phyloP scores from a whole-genome alignment of 202 grass and related monocot species.

The Zoysia matrella region DNA sequence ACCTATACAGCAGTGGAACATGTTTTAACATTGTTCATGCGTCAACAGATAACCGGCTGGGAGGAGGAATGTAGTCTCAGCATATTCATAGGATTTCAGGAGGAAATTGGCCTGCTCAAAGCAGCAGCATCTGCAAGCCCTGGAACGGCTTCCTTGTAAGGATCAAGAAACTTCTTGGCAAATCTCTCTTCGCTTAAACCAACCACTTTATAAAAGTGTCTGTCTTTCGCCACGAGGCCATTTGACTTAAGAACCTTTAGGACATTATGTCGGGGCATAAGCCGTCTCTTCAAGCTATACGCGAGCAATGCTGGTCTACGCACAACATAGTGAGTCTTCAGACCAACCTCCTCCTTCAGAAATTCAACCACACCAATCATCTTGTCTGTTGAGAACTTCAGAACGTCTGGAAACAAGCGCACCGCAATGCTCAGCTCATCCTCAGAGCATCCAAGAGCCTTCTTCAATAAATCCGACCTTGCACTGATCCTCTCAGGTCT shows the following conservation, averaged over 20 bases:
- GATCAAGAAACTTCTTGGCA: not conserved
- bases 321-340: slow-evolving; percentile 9
- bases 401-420: slow-evolving; percentile 1
- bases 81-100: too few species aligned
- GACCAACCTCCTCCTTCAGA: slow-evolving; percentile 28
- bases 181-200: not conserved
- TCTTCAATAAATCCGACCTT: slow-evolving; percentile 28
- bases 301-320: not conserved
- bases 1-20: too few species aligned
- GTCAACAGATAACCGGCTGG: too few species aligned
- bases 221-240: not conserved
- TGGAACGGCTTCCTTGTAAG: not conserved
- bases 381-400: not conserved
- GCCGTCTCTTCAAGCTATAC: slow-evolving; percentile 10
- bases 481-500: not conserved
- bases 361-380: not conserved
- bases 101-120: not conserved
- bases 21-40: too few species aligned
- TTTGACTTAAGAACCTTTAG: slow-evolving; percentile 40
- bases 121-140: not conserved
- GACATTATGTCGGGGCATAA: slow-evolving; percentile 36
- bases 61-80: too few species aligned
- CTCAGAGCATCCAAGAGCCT: slow-evolving; percentile 40
- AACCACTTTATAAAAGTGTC: not conserved
- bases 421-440: not conserved